Evolutionary conservation across 2,329 filamentous ascomycete species (phyloP), one percentile per base, ranked within the genome.

Genomic region (Intubia oerlemansii): DNA sequence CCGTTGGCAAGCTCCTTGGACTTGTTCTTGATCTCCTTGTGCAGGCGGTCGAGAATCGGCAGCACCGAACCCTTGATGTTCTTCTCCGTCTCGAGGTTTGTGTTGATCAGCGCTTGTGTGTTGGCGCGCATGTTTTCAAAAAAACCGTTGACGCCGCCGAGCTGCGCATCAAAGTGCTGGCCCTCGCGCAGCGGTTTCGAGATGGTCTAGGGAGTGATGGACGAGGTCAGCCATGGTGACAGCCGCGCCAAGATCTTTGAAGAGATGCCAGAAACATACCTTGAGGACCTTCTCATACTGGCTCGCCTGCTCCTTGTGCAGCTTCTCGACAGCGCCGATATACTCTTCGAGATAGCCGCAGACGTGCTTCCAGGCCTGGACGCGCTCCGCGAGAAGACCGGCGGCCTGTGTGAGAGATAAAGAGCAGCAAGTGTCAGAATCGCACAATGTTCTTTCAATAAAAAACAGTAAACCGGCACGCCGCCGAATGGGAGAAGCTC

Each of bases 11-110:
- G 64, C 52, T 93, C 84, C 59, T 95, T 95, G 37, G 68, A 63
- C 59, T 95, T 95, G 56, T 77, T 72, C 64, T 95, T 98, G 59
- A 98, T 88, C 50, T 95, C 88, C 48, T 80, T 74, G 56, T 95
- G 84, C 27, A 98, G 61, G 29, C 82, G 76, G 42, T 90, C 80
- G 45, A 98, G 73, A 37, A 85, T 73, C 21, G 85, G 88, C 13
- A 92, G 61, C 17, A 95, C 77, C 10, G 73, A 72, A 34, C 72
- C 74, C 53, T 85, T 91, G 39, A 98, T 63, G 41, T 71, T 79
- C 59, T 88, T 88, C 42, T 88, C 82, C 5, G 84, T 92, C 49
- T 95, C 85, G 41, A 74, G 56, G 49, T 93, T 85, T 45, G 78
- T 74, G 51, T 88, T 91, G 43, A 82, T 69, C 43, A 95, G 66